phyloP scores from a whole-genome alignment of 2,329 filamentous ascomycete species.

The Cordyceps cateniannulata region DNA sequence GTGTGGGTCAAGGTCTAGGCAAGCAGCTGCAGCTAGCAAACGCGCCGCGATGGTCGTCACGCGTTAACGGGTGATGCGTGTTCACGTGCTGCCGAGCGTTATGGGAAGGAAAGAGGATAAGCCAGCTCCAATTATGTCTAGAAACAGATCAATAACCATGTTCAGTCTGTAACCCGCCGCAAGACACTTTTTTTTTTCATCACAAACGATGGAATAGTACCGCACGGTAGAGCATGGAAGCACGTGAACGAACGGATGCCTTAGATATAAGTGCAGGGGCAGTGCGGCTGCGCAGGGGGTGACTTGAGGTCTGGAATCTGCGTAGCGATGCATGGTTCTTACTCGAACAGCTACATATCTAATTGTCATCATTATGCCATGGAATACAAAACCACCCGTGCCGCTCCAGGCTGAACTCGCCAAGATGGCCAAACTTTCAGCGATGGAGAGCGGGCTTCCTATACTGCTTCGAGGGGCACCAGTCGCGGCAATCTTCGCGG shows the following conservation, averaged over 20 bases:
- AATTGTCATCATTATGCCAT: background rate
- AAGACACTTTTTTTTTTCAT: background rate
- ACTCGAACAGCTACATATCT: background rate
- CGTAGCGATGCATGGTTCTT: no score
- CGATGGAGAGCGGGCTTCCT: constrained; percentile 1
- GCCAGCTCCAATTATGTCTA: background rate
- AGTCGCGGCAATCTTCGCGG: background rate
- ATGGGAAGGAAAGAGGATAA: background rate
- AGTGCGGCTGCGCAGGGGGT: background rate
- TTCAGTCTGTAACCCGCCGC: background rate
- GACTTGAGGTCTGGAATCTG: background rate
- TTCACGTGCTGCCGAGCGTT: constrained; percentile 15
- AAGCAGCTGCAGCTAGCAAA: background rate
- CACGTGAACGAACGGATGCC: background rate
- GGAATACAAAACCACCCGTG: background rate
- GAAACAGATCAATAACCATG: background rate
- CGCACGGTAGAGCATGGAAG: background rate
- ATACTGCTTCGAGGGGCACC: background rate
- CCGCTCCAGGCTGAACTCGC: background rate
- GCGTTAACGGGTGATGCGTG: constrained; percentile 18
- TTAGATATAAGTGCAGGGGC: background rate
- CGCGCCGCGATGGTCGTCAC: constrained; percentile 9
- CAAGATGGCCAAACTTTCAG: constrained; percentile 2
- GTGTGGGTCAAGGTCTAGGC: constrained; percentile 1
- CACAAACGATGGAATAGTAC: background rate